Percentiles rank a stretch among this genome's conserved stretches.
These are phyloP conservation scores for Phytophthora pini DNA, from an alignment of 352 stramenopile genomes.

Conservation along the genomic window DNA sequence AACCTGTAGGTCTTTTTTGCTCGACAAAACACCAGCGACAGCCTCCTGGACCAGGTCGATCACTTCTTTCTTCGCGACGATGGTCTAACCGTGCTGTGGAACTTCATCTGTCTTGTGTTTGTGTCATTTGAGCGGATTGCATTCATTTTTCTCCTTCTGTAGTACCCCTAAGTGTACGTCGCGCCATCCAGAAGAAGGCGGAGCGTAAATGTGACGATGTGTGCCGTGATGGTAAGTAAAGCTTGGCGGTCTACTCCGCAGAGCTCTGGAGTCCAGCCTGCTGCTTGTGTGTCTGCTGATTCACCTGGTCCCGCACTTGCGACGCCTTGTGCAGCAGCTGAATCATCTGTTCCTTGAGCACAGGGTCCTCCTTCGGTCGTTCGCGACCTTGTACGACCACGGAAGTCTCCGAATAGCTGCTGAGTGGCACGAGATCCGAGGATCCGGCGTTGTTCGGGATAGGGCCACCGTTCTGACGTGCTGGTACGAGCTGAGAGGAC, in stretches of 20 bases:
- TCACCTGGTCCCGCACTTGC: constrained; percentile 79
- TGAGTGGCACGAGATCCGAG: constrained; percentile 81
- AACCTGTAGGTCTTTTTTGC: constrained; percentile 11
- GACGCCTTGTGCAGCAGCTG: constrained; percentile 85
- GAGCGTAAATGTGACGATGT: constrained; percentile 26
- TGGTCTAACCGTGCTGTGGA: constrained; percentile 2
- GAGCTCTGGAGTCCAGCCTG: constrained; percentile 78
- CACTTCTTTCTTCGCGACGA: constrained; percentile 11
- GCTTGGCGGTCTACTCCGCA: constrained; percentile 52
- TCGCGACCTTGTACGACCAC: constrained; percentile 59
- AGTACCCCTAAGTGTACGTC: constrained; percentile 31
- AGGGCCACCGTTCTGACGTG: constrained; percentile 28
- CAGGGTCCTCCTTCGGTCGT: constrained; percentile 64
- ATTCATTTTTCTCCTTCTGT: constrained; percentile 12
- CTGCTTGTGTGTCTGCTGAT: constrained; percentile 58
- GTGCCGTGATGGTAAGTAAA: constrained; percentile 22
- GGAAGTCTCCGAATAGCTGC: constrained; percentile 53
- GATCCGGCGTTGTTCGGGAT: constrained; percentile 29
- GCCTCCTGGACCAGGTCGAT: not conserved
- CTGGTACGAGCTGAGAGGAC: constrained; percentile 58
- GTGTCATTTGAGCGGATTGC: constrained; percentile 12
- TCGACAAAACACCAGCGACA: constrained; percentile 1
- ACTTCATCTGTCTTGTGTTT: constrained; percentile 17
- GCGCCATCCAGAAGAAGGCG: constrained; percentile 18
- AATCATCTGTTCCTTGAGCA: constrained; percentile 89